Evolutionary conservation across 345 rosid genomes (phyloP).

Genomic region (Eucalyptus sp.): DNA sequence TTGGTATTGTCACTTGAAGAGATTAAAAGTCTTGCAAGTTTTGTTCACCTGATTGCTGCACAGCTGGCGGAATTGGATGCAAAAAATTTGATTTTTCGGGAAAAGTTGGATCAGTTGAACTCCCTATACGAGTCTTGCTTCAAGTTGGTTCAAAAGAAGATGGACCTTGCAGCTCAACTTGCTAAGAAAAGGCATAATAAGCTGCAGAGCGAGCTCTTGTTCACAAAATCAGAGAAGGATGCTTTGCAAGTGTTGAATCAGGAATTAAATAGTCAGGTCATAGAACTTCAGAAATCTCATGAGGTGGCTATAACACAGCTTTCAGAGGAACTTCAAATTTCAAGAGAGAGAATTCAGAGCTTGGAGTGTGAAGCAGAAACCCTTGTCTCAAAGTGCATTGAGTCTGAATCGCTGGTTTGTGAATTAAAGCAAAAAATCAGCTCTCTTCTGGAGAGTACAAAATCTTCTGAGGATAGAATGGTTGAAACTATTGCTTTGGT

Average conservation of each 20-base stretch:
- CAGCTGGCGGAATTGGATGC: slow-evolving; percentile 54
- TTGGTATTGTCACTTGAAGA: slow-evolving; percentile 35
- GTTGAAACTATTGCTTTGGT: slow-evolving; percentile 13
- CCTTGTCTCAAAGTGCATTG: slow-evolving; percentile 43
- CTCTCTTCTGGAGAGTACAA: slow-evolving; percentile 32
- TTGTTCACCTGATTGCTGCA: slow-evolving; percentile 24
- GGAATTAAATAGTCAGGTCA: slow-evolving; percentile 29
- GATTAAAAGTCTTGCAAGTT: slow-evolving; percentile 37
- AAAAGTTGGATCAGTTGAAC: slow-evolving; percentile 48
- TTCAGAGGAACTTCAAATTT: slow-evolving; percentile 33
- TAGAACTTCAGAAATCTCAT: slow-evolving; percentile 49
- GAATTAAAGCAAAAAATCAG: slow-evolving; percentile 43
- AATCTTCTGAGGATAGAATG: slow-evolving; percentile 50
- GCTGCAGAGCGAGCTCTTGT: slow-evolving; percentile 43
- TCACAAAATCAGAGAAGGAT: slow-evolving; percentile 36
- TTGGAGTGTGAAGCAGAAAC: slow-evolving; percentile 60
- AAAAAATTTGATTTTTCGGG: slow-evolving; percentile 27
- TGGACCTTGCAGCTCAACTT: slow-evolving; percentile 26
- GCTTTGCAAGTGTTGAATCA: slow-evolving; percentile 27
- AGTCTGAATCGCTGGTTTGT: slow-evolving; percentile 36
- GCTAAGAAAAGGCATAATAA: slow-evolving; percentile 35
- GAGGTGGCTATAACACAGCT: slow-evolving; percentile 38
- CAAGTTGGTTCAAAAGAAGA: slow-evolving; percentile 39
- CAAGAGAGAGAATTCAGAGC: slow-evolving; percentile 42
- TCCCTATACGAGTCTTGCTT: slow-evolving; percentile 34